phyloP scores from a whole-genome alignment of 2,329 filamentous ascomycete genomes.

The Furcasterigmium sp. region DNA sequence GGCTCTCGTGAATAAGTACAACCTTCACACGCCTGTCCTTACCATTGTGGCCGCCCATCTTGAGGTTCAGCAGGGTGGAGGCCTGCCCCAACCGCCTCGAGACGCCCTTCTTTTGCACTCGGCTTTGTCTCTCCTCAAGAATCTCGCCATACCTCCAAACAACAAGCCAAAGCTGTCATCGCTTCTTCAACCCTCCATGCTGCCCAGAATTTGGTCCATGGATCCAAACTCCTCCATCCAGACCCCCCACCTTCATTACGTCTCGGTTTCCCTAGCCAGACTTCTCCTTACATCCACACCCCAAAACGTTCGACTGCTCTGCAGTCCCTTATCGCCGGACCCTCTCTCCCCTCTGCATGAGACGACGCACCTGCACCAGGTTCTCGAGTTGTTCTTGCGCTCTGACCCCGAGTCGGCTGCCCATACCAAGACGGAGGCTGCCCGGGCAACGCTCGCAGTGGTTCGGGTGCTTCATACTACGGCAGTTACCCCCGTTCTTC shows the following conservation, averaged over 20 bases:
- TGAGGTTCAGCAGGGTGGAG: conserved; percentile 1
- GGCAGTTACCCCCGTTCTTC: conserved; percentile 19
- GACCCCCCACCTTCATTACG: conserved; percentile 49
- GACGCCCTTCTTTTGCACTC: conserved; percentile 52
- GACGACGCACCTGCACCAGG: conserved; percentile 26
- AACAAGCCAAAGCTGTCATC: conserved; percentile 47
- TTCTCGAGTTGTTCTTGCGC: conserved; percentile 30
- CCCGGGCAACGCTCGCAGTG: conserved; percentile 45
- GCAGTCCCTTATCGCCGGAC: conserved; percentile 31
- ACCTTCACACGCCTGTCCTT: conserved; percentile 38
- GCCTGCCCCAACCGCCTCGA: conserved; percentile 7
- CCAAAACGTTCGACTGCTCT: conserved; percentile 46
- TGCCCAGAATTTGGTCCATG: conserved; percentile 50
- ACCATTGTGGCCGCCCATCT: conserved; percentile 19
- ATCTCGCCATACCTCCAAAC: conserved; percentile 51
- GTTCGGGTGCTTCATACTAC: conserved; percentile 50
- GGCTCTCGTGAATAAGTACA: conserved; percentile 38
- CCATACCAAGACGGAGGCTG: conserved; percentile 55
- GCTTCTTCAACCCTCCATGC: conserved; percentile 36
- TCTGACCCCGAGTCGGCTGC: conserved; percentile 26
- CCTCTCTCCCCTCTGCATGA: conserved; percentile 14
- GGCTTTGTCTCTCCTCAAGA: conserved; percentile 56
- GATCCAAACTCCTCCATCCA: conserved; percentile 40
- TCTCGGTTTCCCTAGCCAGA: conserved; percentile 51
- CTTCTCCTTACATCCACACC: conserved; percentile 49